A percentile compares a stretch with the other conserved stretches of the same genome.
Conservation (phyloP, 2,329 filamentous ascomycete genomes). For the Tolypocladium sp. region DNA sequence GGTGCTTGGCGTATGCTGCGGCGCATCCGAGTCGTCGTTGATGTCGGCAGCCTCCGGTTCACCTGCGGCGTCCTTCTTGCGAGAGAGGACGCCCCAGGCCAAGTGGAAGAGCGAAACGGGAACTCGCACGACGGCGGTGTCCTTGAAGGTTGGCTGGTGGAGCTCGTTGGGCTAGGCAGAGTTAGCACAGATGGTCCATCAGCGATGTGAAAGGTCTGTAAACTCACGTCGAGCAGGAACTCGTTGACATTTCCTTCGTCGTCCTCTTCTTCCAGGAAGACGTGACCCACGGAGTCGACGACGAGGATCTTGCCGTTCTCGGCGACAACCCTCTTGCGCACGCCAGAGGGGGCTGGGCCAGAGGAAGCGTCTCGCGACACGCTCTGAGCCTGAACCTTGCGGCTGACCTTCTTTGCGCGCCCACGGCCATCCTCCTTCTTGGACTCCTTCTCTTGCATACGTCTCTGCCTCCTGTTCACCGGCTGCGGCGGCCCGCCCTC, state of each 20-base stretch:
- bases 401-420: conserved; percentile 30
- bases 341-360: conserved; percentile 52
- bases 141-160: conserved; percentile 61
- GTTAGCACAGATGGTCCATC: conserved; percentile 7
- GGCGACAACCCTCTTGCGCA: conserved; percentile 79
- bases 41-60: conserved; percentile 29
- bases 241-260: conserved; percentile 78
- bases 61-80: conserved; percentile 26
- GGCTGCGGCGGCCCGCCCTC: conserved; percentile 42
- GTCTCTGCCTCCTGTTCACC: conserved; percentile 62
- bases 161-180: conserved; percentile 66
- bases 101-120: conserved; percentile 63
- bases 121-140: conserved; percentile 75
- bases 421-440: conserved; percentile 60
- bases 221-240: conserved; percentile 77
- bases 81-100: conserved; percentile 26
- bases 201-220: not conserved
- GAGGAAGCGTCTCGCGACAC: conserved; percentile 36
- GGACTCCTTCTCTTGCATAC: conserved; percentile 6
- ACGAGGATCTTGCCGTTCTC: conserved; percentile 94
- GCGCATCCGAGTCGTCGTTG: conserved; percentile 38
- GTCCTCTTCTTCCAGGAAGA: conserved; percentile 87
- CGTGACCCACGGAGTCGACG: conserved; percentile 84
- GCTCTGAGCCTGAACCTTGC: conserved; percentile 24
- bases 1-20: conserved; percentile 43